Base-by-base conservation (phyloP, 352 stramenopile genomes). In the Elongisporangium senticosum region DNA sequence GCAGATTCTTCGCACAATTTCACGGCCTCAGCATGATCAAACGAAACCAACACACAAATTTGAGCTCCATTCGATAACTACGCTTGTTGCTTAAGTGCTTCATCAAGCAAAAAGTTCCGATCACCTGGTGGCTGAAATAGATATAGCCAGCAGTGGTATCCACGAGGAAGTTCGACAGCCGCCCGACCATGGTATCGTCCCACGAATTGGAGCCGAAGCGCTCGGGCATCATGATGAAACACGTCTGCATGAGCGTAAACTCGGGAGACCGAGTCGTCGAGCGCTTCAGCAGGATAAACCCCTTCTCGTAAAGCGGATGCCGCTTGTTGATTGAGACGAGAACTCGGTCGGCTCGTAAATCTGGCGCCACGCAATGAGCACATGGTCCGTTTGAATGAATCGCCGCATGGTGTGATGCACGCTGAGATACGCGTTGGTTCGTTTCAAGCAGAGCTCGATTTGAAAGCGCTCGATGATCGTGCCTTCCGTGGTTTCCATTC, bases 121-220 rank as follows among this genome's bases (percentile, higher is more conserved):
- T 81, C 69, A 76, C 74, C 55, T 81, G 72, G 55, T 81, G 72
- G n/a, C 72, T 76, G 40, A 69, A 74, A 58, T 70, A 77, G 71
- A 85, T 83, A 15, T 65, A 79, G 58, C 75, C 63, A 7, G 70
- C 69, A 28, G 81, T 72, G 56, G 72, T 82, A 51, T 87, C 72
- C 28, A 87, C 67, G 52, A 89, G 70, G 67, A 89, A 89, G 49
- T 89, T 73, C 11, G 75, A 86, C 49, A 89, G 62, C 55, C 77
- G 76, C 24, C 67, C 77, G 48, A 83, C 64, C 65, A 81, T 85
- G 48, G 4, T 37, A 37, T 37, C 26, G 26, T 37, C 8, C 26
- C 26, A 37, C 8, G 7, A 37, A 6, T 37, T 37, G 26, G 26
- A 37, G 26, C 26, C 26, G 8, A 37, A 37, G 26, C 26, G 26